Evolutionary conservation across 176 grass and related monocot species (phyloP).

Genomic region (Pharus latifolius): DNA sequence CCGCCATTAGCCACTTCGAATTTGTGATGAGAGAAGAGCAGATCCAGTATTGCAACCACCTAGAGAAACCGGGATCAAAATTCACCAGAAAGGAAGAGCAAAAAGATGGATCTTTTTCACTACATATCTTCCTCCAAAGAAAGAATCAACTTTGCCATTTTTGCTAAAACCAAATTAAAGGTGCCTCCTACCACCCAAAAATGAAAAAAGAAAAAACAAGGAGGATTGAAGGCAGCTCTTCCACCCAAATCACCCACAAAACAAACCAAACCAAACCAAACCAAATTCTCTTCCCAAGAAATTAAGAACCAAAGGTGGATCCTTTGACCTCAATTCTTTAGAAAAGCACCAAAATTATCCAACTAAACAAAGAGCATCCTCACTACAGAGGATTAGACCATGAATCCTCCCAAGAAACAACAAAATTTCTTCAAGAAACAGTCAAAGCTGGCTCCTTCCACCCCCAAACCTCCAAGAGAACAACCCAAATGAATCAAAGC

Average conservation of each 20-base stretch:
- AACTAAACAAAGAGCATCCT: background rate
- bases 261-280: conserved; percentile 12
- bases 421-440: background rate
- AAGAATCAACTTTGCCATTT: background rate
- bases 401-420: background rate
- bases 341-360: background rate
- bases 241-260: background rate
- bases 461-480: background rate
- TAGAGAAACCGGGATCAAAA: background rate
- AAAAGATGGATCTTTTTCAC: background rate
- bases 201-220: background rate
- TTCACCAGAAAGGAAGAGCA: background rate
- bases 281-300: background rate
- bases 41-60: background rate
- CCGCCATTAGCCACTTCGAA: conserved; percentile 33
- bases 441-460: conserved; percentile 2
- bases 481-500: background rate
- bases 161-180: background rate
- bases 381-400: background rate
- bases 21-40: background rate
- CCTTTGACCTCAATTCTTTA: background rate
- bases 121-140: background rate
- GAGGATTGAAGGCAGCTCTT: conserved; percentile 20
- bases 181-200: background rate
- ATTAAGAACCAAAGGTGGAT: background rate